phyloP scores from a whole-genome alignment of 2,329 filamentous ascomycete species.

The Colletotrichum zoysiae region DNA sequence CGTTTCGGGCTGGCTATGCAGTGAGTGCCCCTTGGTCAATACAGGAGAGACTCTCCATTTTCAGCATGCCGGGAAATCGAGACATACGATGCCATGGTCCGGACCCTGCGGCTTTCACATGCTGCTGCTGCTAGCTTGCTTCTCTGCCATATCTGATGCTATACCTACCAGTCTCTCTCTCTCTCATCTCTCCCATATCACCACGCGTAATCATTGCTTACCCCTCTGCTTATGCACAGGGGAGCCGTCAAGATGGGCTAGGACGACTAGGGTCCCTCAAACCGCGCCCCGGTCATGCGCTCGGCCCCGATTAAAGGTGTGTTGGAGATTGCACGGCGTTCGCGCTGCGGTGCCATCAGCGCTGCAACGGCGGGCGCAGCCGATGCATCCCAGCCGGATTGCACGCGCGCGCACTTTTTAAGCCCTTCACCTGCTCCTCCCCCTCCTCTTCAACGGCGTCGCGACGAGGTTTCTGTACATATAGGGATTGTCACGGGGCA shows the following conservation, averaged over 20 bases:
- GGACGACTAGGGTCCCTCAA: slow-evolving; percentile 7
- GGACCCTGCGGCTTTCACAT: slow-evolving; percentile 34
- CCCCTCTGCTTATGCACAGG: slow-evolving; percentile 8
- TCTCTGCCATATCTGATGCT: slow-evolving; percentile 5
- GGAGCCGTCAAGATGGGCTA: slow-evolving; percentile 3
- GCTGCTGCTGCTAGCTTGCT: slow-evolving; percentile 5
- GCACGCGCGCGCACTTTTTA: not conserved
- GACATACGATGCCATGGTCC: slow-evolving; percentile 11
- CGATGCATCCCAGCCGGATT: slow-evolving; percentile 27
- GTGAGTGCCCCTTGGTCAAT: not conserved
- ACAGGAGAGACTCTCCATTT: slow-evolving; percentile 26
- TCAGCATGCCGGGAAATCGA: slow-evolving; percentile 28
- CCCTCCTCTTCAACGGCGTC: no score
- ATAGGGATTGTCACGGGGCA: slow-evolving; percentile 5
- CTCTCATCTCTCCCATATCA: no score
- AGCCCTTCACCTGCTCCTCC: not conserved
- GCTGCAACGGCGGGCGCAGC: slow-evolving; percentile 23
- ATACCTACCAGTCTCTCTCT: not conserved
- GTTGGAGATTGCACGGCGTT: slow-evolving; percentile 21
- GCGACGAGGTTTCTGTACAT: not conserved
- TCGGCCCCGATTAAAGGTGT: slow-evolving; percentile 23
- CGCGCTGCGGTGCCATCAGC: slow-evolving; percentile 5
- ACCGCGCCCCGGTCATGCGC: slow-evolving; percentile 32
- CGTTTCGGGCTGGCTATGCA: not conserved
- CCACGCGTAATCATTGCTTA: no score